phyloP scores from a whole-genome alignment of 441 rosid genomes.

The Raphanus hybrid region DNA sequence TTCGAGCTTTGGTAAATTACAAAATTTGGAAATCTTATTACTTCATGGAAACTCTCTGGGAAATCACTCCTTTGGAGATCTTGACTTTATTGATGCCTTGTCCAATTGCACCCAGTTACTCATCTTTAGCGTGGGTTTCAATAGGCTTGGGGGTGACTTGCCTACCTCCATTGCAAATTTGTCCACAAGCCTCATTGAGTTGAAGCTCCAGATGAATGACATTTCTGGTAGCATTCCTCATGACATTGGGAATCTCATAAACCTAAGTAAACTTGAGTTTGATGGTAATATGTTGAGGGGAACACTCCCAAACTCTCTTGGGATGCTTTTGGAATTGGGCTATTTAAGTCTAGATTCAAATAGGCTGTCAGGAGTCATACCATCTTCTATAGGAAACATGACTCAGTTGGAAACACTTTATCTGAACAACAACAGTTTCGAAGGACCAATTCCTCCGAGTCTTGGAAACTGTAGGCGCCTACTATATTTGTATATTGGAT shows the following conservation, averaged over 20 bases:
- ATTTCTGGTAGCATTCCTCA: constrained; percentile 20
- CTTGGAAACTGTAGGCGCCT: constrained; percentile 4
- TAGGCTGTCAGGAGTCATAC: constrained; percentile 18
- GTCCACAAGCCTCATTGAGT: not conserved
- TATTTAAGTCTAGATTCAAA: not conserved
- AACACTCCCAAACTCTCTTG: constrained; percentile 10
- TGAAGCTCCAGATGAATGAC: not conserved
- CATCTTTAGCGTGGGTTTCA: not conserved
- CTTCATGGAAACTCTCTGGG: constrained; percentile 19
- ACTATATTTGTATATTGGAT: not conserved
- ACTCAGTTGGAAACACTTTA: not conserved
- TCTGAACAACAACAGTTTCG: constrained; percentile 11
- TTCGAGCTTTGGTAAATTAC: not conserved
- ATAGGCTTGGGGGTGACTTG: constrained; percentile 17
- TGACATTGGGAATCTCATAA: constrained; percentile 19
- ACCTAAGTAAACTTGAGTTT: not conserved
- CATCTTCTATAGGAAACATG: constrained; percentile 20
- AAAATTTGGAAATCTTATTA: not conserved
- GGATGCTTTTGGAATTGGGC: not conserved
- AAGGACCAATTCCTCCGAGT: constrained; percentile 18
- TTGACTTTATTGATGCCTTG: constrained; percentile 4
- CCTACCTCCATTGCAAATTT: constrained; percentile 10
- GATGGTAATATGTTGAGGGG: not conserved
- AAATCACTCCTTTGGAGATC: constrained; percentile 7
- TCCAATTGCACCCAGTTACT: constrained; percentile 4